A percentile compares a stretch with the other conserved stretches of the same genome.
Evolutionary conservation across 1,284 basidiomycete genomes (phyloP).

Genomic region (Malassezia yamatoensis): DNA sequence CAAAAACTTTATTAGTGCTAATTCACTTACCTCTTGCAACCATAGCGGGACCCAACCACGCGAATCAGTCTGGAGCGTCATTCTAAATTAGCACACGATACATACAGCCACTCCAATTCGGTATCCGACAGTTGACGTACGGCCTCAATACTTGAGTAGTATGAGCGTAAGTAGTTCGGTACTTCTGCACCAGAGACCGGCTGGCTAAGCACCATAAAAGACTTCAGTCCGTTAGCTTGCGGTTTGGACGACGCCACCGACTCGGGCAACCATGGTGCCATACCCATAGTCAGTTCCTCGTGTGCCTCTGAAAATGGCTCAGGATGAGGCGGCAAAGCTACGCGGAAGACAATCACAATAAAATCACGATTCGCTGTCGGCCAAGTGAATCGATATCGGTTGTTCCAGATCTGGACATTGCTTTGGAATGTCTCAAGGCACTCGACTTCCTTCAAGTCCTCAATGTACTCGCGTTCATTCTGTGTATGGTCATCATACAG

Average conservation of each 20-base stretch:
- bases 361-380: conserved; percentile 37
- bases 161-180: conserved; percentile 27
- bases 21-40: conserved; percentile 23
- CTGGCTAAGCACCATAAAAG: conserved; percentile 34
- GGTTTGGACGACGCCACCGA: conserved; percentile 7
- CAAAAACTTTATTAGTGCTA: not conserved
- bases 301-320: conserved; percentile 32
- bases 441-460: conserved; percentile 20
- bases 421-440: conserved; percentile 22
- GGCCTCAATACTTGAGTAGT: conserved; percentile 37
- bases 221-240: conserved; percentile 16
- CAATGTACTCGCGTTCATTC: conserved; percentile 31
- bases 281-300: conserved; percentile 18
- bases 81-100: conserved; percentile 21
- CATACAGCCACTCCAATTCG: conserved; percentile 2
- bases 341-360: conserved; percentile 32
- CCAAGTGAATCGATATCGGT: conserved; percentile 26
- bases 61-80: conserved; percentile 35
- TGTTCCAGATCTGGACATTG: conserved; percentile 29
- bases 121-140: conserved; percentile 17
- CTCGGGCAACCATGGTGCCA: conserved; percentile 14
- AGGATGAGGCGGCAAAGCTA: conserved; percentile 30
- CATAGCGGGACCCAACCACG: conserved; percentile 30
- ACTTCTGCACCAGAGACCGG: conserved; percentile 11
- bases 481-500: conserved; percentile 26